These are phyloP conservation scores for Coriaria nepalensis DNA, from an alignment of 306 rosid species.

Conservation along the genomic window DNA sequence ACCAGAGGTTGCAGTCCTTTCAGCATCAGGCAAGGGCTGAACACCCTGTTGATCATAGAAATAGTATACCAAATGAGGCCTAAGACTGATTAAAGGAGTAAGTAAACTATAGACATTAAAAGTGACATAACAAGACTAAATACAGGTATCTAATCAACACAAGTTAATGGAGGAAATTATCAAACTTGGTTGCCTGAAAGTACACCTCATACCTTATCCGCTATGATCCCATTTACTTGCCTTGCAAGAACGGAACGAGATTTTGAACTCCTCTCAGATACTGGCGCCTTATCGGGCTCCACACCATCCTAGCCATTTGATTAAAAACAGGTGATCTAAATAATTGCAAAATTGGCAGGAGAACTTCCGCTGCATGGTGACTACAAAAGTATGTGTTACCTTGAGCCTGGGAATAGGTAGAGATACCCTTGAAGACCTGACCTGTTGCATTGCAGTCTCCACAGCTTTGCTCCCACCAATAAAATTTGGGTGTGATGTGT, in stretches of 20 bases:
- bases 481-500: constrained; percentile 95
- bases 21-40: constrained; percentile 54
- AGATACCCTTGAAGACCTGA: constrained; percentile 56
- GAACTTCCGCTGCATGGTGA: constrained; percentile 1
- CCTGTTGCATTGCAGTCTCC: constrained; percentile 66
- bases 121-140: too few relatives aligned
- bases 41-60: constrained; percentile 38
- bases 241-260: constrained; percentile 66
- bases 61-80: constrained; percentile 6
- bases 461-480: constrained; percentile 93
- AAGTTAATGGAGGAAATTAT: not conserved
- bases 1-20: constrained; percentile 57
- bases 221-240: constrained; percentile 65
- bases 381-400: constrained; percentile 27
- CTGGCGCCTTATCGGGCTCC: constrained; percentile 66
- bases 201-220: constrained; percentile 55
- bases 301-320: constrained; percentile 41
- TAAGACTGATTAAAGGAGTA: not conserved
- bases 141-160: not conserved
- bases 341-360: constrained; percentile 3
- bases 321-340: constrained; percentile 5
- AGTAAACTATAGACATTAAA: not conserved
- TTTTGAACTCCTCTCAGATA: constrained; percentile 73
- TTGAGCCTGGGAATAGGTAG: constrained; percentile 51
- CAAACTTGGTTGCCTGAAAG: constrained; percentile 9